Evolutionary conservation across 1,139 yeast genomes (phyloP), one percentile per base, ranked within the genome.

Genomic region (Geotrichum macrosporum): DNA sequence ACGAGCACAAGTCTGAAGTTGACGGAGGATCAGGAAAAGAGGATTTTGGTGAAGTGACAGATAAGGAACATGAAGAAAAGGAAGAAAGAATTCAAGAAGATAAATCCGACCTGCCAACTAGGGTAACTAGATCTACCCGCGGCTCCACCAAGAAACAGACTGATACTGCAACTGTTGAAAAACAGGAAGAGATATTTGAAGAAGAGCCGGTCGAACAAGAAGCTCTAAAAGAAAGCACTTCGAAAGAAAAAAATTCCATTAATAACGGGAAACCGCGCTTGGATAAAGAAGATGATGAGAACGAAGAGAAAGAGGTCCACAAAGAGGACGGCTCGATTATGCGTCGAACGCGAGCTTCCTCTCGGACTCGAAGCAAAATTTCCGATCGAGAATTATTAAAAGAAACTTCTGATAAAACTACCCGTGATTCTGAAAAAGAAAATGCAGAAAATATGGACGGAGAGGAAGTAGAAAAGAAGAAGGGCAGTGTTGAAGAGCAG

Each of bases 251-350:
- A n/a, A n/a, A n/a, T n/a, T n/a, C n/a, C n/a, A n/a, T n/a, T n/a
- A n/a, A n/a, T n/a, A n/a, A n/a, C n/a, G n/a, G n/a, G n/a, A n/a
- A n/a, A n/a, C n/a, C n/a, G n/a, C n/a, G n/a, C n/a, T n/a, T 16
- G 3, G 16, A 8, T 5, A 19, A 27, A 5, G 35, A 21, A 5
- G 45, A 35, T 16, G 36, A 42, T n/a, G 35, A 40, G 12, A 44
- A 39, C 29, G 31, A 24, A 26, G 24, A 32, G 31, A 36, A 33
- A 18, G 38, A 24, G 15, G 31, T n/a, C n/a, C n/a, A n/a, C n/a
- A n/a, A n/a, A n/a, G n/a, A n/a, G n/a, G n/a, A n/a, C n/a, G n/a
- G n/a, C n/a, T n/a, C n/a, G n/a, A n/a, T n/a, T n/a, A n/a, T n/a
- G n/a, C n/a, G n/a, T n/a, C n/a, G n/a, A n/a, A n/a, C n/a, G n/a